Conservation (phyloP, 1,139 yeast species). For the Debaryomyces subglobosus region DNA sequence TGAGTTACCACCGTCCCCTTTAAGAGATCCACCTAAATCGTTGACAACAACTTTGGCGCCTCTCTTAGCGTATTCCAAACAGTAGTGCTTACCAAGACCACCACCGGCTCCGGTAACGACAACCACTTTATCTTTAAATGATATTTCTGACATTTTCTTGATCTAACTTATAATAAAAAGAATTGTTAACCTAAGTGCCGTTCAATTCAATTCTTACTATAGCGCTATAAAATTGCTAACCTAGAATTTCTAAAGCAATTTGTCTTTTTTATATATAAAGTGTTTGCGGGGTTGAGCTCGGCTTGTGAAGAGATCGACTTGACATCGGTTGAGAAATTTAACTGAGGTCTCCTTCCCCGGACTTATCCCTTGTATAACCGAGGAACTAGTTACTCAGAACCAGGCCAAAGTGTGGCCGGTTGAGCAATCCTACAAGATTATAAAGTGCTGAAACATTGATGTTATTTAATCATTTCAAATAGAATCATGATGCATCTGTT, state of each 20-base stretch:
- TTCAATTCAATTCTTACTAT: slow-evolving; percentile 1
- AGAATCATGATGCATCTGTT: no score
- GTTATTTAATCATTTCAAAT: no score
- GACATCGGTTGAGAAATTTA: neutral
- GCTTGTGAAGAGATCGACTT: slow-evolving; percentile 6
- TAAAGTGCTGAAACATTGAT: neutral
- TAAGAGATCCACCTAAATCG: slow-evolving; percentile 84
- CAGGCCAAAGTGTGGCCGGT: neutral
- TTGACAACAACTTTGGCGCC: slow-evolving; percentile 95
- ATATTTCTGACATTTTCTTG: slow-evolving; percentile 35
- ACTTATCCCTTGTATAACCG: slow-evolving; percentile 2
- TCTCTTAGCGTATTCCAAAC: slow-evolving; percentile 81
- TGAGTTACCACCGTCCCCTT: slow-evolving; percentile 66
- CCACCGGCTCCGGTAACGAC: slow-evolving; percentile 98
- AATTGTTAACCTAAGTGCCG: neutral
- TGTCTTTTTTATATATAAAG: slow-evolving; percentile 5
- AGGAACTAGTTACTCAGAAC: neutral
- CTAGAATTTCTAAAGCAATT: slow-evolving; percentile 1
- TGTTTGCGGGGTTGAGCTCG: slow-evolving; percentile 10
- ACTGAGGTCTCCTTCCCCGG: slow-evolving; percentile 1
- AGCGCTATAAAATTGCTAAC: neutral
- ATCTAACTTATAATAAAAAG: slow-evolving; percentile 5
- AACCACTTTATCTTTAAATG: slow-evolving; percentile 81
- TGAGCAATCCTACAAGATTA: neutral
- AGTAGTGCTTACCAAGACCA: slow-evolving; percentile 89